Percentiles rank a stretch among this genome's conserved stretches.
These are phyloP conservation scores for Ogataea naganishii DNA, from an alignment of 805 yeast species.

Conservation along the genomic window DNA sequence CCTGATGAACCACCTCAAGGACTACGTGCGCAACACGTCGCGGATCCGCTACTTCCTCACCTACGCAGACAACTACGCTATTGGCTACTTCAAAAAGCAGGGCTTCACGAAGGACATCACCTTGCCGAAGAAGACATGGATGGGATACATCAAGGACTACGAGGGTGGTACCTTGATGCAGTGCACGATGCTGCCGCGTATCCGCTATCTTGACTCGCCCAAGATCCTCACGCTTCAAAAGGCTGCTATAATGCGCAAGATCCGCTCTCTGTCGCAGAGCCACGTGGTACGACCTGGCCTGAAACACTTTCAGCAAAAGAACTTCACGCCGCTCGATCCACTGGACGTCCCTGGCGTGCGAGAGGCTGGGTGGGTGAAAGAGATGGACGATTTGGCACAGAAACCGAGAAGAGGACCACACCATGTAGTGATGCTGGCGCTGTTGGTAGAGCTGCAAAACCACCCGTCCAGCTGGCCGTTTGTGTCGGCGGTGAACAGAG, in stretches of 20 bases:
- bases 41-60: conserved; percentile 82
- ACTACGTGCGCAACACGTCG: conserved; percentile 84
- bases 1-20: conserved; percentile 94
- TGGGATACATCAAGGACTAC: conserved; percentile 97
- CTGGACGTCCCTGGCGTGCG: conserved; percentile 79
- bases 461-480: conserved; percentile 99
- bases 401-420: conserved; percentile 93
- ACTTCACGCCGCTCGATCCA: conserved; percentile 59
- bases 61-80: conserved; percentile 97
- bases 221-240: conserved; percentile 81
- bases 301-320: conserved; percentile 48
- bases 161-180: conserved; percentile 99
- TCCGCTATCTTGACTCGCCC: conserved; percentile 81
- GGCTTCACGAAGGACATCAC: conserved; percentile 95
- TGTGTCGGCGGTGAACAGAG: conserved; percentile 82
- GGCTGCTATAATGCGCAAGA: conserved; percentile 84
- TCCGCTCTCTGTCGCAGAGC: conserved; percentile 68
- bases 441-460: conserved; percentile 80
- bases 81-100: conserved; percentile 96
- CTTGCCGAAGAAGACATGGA: conserved; percentile 81
- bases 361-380: conserved; percentile 97
- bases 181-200: conserved; percentile 84
- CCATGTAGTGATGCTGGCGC: conserved; percentile 84
- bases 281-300: conserved; percentile 80
- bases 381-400: conserved; percentile 94